A percentile compares a stretch with the other conserved stretches of the same genome.
Conservation (phyloP, 331 rosid genomes). For the Malus hybrid region DNA sequence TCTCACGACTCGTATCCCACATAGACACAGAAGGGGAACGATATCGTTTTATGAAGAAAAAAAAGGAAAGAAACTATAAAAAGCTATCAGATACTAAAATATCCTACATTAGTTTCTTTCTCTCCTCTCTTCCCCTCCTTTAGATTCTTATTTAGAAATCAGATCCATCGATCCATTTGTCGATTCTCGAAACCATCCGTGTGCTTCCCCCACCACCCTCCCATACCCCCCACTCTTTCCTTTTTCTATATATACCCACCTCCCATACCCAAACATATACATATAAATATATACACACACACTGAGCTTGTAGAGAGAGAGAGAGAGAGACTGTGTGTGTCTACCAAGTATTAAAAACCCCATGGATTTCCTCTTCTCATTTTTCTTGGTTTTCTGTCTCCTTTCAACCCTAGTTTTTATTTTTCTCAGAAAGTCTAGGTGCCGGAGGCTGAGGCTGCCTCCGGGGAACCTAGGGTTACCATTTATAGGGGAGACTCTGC, state of each 20-base stretch:
- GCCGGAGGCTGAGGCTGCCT: constrained; percentile 43
- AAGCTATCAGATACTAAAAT: constrained; percentile 20
- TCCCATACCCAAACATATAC: neutral
- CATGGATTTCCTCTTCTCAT: constrained; percentile 14
- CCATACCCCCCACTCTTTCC: neutral
- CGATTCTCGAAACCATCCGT: constrained; percentile 16
- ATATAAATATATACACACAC: neutral
- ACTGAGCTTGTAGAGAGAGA: neutral
- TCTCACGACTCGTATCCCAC: neutral
- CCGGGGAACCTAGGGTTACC: constrained; percentile 85
- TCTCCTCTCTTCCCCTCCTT: constrained; percentile 1
- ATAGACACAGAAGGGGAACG: neutral
- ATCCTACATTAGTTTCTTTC: constrained; percentile 25
- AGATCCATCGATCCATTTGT: neutral
- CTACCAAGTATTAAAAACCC: neutral
- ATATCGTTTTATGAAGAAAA: neutral
- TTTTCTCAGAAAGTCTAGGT: constrained; percentile 22
- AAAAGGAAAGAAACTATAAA: neutral
- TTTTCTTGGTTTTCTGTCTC: constrained; percentile 6
- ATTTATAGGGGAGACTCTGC: constrained; percentile 77
- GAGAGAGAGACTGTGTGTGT: neutral
- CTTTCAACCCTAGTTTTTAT: constrained; percentile 17
- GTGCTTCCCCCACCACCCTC: neutral
- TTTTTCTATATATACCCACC: neutral
- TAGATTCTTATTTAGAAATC: constrained; percentile 18